Evolutionary conservation across 2,329 filamentous ascomycete genomes (phyloP).

Genomic region (Rhytidhysteron rufulum): DNA sequence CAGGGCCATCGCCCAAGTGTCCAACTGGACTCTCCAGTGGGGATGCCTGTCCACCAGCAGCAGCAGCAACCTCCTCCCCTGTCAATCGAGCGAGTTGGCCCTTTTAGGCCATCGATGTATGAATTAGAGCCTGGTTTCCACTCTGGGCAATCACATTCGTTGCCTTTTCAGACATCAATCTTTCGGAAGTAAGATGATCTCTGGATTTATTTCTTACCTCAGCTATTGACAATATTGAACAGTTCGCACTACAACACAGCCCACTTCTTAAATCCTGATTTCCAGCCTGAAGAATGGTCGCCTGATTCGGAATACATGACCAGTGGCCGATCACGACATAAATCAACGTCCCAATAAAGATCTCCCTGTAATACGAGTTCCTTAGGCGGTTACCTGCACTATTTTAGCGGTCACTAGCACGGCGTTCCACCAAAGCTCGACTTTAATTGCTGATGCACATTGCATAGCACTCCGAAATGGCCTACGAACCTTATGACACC

Average conservation of each 20-base stretch:
- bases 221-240: constrained; percentile 11
- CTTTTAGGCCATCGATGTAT: constrained; percentile 45
- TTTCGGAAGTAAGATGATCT: constrained; percentile 43
- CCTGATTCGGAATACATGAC: constrained; percentile 46
- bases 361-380: constrained; percentile 12
- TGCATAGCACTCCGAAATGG: constrained; percentile 24
- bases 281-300: constrained; percentile 51
- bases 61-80: constrained; percentile 22
- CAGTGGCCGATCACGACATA: constrained; percentile 33
- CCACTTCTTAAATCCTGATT: constrained; percentile 50
- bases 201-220: not conserved
- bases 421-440: constrained; percentile 30
- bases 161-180: constrained; percentile 47
- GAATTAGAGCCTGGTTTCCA: constrained; percentile 42
- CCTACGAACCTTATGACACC: constrained; percentile 26
- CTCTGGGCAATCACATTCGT: constrained; percentile 30
- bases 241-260: constrained; percentile 51
- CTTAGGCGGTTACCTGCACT: constrained; percentile 25
- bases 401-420: constrained; percentile 35
- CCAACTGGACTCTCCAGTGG: constrained; percentile 28
- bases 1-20: constrained; percentile 27
- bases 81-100: constrained; percentile 32
- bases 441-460: constrained; percentile 21
- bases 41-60: constrained; percentile 27
- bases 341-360: constrained; percentile 30